A percentile compares a stretch with the other conserved stretches of the same genome.
These are phyloP conservation scores for Typha latifolia DNA, from an alignment of 176 grass and related monocot genomes.

Conservation along the genomic window DNA sequence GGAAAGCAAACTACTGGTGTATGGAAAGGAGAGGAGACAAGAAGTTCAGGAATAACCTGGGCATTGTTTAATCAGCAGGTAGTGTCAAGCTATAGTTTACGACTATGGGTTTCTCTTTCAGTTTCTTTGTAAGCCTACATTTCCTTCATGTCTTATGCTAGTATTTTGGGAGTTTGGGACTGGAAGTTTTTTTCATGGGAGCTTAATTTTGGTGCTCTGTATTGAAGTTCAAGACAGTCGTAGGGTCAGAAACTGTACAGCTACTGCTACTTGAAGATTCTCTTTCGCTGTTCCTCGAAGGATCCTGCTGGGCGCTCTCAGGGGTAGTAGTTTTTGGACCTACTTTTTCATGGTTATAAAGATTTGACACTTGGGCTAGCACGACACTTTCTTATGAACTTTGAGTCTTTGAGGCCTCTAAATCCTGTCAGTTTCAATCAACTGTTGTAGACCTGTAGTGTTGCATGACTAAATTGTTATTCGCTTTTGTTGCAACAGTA, in stretches of 20 bases:
- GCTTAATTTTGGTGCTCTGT: slow-evolving; percentile 23
- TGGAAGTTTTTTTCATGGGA: slow-evolving; percentile 8
- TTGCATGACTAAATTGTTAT: too few species aligned
- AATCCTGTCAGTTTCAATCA: neutral
- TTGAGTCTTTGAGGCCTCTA: too few species aligned
- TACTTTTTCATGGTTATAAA: neutral
- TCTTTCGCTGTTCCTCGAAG: slow-evolving; percentile 2
- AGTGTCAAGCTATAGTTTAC: neutral
- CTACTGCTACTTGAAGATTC: slow-evolving; percentile 2
- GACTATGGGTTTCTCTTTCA: neutral
- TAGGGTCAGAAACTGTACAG: slow-evolving; percentile 24
- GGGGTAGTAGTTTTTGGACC: neutral
- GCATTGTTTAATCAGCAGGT: neutral
- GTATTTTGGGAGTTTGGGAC: slow-evolving; percentile 9
- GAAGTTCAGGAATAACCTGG: neutral
- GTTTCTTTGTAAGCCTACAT: neutral
- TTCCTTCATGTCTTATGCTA: neutral
- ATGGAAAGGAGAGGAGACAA: neutral
- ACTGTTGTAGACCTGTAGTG: too few species aligned
- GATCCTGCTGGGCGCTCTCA: neutral
- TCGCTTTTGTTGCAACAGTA: too few species aligned
- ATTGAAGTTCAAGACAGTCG: slow-evolving; percentile 5
- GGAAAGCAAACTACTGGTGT: too few species aligned
- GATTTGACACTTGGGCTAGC: too few species aligned
- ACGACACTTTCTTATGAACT: too few species aligned